Conservation (phyloP, 768 basidiomycete species). For the Candolleomyces efflorescens region DNA sequence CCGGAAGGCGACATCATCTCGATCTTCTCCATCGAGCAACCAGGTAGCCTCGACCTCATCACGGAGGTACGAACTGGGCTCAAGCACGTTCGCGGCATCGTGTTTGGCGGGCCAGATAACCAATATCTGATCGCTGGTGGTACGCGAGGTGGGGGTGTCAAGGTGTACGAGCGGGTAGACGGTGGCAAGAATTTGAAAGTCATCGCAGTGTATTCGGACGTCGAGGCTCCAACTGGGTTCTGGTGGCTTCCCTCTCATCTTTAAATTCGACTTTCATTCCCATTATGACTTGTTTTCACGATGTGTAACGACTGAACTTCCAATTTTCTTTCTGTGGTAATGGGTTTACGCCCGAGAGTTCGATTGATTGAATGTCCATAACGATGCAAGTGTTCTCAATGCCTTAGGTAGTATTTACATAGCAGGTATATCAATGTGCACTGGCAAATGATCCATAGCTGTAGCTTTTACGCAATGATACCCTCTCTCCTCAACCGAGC, state of each 20-base stretch:
- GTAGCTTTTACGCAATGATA: constrained; percentile 33
- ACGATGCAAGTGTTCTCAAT: neutral
- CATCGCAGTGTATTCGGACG: constrained; percentile 40
- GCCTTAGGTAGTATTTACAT: neutral
- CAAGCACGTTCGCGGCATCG: constrained; percentile 66
- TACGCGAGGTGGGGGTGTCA: constrained; percentile 58
- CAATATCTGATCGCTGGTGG: constrained; percentile 66
- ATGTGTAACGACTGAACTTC: neutral
- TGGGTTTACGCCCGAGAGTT: too few relatives aligned
- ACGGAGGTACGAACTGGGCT: constrained; percentile 66
- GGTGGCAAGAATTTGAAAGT: constrained; percentile 53
- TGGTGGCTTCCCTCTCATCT: constrained; percentile 35
- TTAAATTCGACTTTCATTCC: neutral
- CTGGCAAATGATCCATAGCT: neutral
- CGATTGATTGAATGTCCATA: too few relatives aligned
- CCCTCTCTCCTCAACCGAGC: constrained; percentile 34
- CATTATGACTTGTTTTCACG: neutral
- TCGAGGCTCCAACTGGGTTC: constrained; percentile 52
- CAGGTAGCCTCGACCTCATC: constrained; percentile 41
- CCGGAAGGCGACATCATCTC: constrained; percentile 70
- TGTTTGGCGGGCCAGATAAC: constrained; percentile 58
- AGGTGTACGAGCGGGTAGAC: constrained; percentile 63
- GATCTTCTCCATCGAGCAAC: constrained; percentile 53
- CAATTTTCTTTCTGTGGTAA: too few relatives aligned
- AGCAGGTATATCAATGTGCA: neutral